These are phyloP conservation scores for Aspergillus brasiliensis DNA, from an alignment of 2,329 filamentous ascomycete genomes.

Conservation along the genomic window DNA sequence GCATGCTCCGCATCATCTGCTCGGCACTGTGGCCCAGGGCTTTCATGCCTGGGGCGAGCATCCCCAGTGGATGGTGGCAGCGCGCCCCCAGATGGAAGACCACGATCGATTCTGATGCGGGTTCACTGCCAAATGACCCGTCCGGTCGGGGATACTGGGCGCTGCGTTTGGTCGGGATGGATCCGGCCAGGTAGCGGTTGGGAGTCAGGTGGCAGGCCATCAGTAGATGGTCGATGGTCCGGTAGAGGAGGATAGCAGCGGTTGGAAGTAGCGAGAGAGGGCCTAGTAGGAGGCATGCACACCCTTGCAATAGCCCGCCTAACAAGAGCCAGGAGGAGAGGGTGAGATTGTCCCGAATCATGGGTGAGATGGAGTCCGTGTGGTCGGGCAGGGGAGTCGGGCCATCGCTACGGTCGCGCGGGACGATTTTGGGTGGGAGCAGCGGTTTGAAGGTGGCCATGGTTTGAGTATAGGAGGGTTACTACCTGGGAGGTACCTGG, in stretches of 20 bases:
- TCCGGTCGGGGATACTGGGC: constrained; percentile 42
- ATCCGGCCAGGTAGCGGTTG: constrained; percentile 43
- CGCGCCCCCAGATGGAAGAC: constrained; percentile 37
- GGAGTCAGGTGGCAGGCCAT: constrained; percentile 35
- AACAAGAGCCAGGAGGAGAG: constrained; percentile 46
- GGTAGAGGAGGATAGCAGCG: constrained; percentile 35
- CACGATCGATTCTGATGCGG: constrained; percentile 50
- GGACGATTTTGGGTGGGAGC: background rate
- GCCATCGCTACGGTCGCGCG: background rate
- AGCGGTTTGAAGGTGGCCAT: constrained; percentile 9
- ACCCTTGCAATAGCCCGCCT: constrained; percentile 43
- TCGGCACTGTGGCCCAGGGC: constrained; percentile 31
- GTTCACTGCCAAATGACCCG: constrained; percentile 42
- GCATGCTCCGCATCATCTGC: constrained; percentile 31
- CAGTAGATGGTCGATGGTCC: constrained; percentile 35
- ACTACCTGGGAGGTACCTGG: no score
- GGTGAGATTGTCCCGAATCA: constrained; percentile 38
- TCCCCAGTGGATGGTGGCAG: constrained; percentile 43
- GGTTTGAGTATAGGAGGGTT: background rate
- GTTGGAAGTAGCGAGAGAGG: constrained; percentile 37
- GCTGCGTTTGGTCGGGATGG: constrained; percentile 38
- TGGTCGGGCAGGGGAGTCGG: background rate
- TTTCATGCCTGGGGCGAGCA: constrained; percentile 43
- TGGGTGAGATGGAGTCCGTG: background rate
- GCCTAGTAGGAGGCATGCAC: constrained; percentile 35